Percentiles rank a stretch among this genome's conserved stretches.
Conservation (phyloP, 192 early-diverging fungal genomes). For the Piromyces sp. region DNA sequence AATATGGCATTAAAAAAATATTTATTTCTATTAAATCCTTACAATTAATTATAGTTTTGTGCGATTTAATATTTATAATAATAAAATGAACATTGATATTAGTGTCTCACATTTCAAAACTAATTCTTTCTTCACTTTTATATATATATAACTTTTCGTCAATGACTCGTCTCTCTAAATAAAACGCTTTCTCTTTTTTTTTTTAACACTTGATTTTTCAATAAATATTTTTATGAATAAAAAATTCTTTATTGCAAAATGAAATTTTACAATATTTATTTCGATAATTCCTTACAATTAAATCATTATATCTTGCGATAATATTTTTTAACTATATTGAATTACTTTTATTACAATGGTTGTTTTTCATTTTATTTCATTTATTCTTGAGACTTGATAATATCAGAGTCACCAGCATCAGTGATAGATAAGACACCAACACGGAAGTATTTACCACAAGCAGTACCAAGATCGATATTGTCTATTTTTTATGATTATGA, state of each 20-base stretch:
- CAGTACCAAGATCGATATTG: conserved; percentile 98
- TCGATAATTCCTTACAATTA: background rate
- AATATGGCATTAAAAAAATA: too few relatives aligned
- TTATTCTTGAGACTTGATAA: conserved; percentile 20
- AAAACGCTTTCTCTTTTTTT: background rate
- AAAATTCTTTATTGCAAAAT: background rate
- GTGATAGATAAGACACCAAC: conserved; percentile 85
- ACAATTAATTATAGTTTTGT: too few relatives aligned
- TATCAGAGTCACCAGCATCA: conserved; percentile 94
- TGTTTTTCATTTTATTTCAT: background rate
- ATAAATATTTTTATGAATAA: background rate
- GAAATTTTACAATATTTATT: background rate
- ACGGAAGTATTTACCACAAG: conserved; percentile 99
- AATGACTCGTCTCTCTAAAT: too few relatives aligned
- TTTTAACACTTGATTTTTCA: background rate
- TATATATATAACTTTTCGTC: too few relatives aligned
- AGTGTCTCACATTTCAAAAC: too few relatives aligned
- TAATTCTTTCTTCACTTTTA: too few relatives aligned
- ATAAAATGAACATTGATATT: too few relatives aligned
- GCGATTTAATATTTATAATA: too few relatives aligned
- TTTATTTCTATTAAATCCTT: too few relatives aligned
- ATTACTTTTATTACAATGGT: background rate
- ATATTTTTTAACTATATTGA: background rate
- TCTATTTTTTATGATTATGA: too few relatives aligned
- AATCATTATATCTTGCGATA: background rate